Evolutionary conservation across 257 asterid genomes (phyloP), one percentile per base, ranked within the genome.

Genomic region (Solanum microdontum): DNA sequence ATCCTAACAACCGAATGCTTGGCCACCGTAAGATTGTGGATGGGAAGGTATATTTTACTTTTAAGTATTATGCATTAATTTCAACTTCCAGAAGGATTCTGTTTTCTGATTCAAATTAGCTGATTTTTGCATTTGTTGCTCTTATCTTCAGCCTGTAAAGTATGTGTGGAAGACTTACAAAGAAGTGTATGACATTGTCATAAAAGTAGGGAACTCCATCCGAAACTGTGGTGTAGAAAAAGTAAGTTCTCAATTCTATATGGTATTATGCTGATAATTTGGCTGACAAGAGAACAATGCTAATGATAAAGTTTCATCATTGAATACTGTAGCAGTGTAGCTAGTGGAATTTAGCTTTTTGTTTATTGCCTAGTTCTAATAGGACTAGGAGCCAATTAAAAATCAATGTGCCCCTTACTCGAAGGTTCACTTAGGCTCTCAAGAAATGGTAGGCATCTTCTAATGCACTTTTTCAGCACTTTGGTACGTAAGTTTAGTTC

Each of bases 1-100:
- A 92, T 91, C 99, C 99, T 64, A 88, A 95, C 69, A 97, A 94
- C 88, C 91, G 32, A 70, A 97, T 97, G 99, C 99, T 97, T 90
- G 99, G 99, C 43, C 94, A 90, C 51, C 96, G 98, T 86, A 95
- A 95, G 89, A 84, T 93, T 76, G 92, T 90, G 75, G 11, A 92
- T 90, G 99, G 99, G 88, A 92, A 97, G 98, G 99, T 97, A 96
- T 85, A 69, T 84, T 14, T 60, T 80, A 55, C 48, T 60, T 55
- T 55, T 40, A 28, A 48, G 37, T 60, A 24, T 87, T 83, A 83
- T 87, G 84, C 86, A 40, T 83, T 84, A 32, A 60, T 89, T 87
- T 73, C 37, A 40, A 23, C 9, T 80, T 23, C 69, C 2, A 86
- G 80, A 7, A 39, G 39, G 7, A 34, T 40, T 39, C 34, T 34